Evolutionary conservation across 306 rosid genomes (phyloP), one percentile per base, ranked within the genome.

Genomic region (Castanopsis chinensis): DNA sequence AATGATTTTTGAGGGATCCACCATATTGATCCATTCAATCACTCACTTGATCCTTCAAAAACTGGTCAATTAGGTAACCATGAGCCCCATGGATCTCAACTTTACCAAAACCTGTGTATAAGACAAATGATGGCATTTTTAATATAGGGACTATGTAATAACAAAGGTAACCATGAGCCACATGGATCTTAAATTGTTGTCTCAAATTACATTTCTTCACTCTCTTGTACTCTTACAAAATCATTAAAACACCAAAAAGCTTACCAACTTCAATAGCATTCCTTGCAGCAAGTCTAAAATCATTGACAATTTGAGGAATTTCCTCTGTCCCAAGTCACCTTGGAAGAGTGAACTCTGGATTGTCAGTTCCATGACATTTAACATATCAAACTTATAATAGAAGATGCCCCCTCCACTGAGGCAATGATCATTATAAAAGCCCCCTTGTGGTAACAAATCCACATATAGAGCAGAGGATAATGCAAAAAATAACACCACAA

Each of bases 241-340:
- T 20, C 28, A 58, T 58, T 63, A 11, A 60, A 23, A 20, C 17
- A 49, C 1, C 52, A 28, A 7, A 35, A 18, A 56, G 43, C 32
- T 78, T 59, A 90, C 92, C 93, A 56, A 93, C 97, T 85, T 88
- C 88, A 0, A 90, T 84, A 11, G 88, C 93, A 81, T 89, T 87
- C 25, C 84, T 83, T 5, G 86, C 92, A 18, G 87, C 89, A 6
- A 71, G 83, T 73, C 89, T 86, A 72, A 83, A 92, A 73, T 90
- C 86, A 49, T 90, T 80, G 64, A 90, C 85, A 52, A 90, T 49
- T 6, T 64, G 35, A 4, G 84, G 86, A 77, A 89, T 89, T 80
- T 88, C 97, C 54, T 88, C 88, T 0, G 59, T 82, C 68, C 82
- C 81, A 10, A 86, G 75, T 13, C 83, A 69, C 84, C 90, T 83